Percentiles rank a stretch among this genome's conserved stretches.
These are phyloP conservation scores for Trichaptum fuscoviolaceum DNA, from an alignment of 768 basidiomycete species.

Conservation along the genomic window DNA sequence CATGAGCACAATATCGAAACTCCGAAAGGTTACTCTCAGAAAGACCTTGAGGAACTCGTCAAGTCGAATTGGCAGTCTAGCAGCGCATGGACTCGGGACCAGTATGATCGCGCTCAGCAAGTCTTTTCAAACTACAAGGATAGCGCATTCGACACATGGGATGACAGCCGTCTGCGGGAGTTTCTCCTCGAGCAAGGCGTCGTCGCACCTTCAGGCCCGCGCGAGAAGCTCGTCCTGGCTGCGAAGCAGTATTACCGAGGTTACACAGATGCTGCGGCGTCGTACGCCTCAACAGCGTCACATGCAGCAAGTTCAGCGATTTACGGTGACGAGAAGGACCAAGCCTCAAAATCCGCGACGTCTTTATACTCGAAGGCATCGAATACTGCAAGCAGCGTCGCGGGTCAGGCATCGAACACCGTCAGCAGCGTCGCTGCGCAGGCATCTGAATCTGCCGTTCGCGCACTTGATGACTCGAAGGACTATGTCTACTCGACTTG, in stretches of 20 bases:
- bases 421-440: constrained; percentile 46
- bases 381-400: constrained; percentile 24
- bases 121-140: constrained; percentile 40
- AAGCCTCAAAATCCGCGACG: constrained; percentile 27
- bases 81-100: constrained; percentile 53
- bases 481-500: constrained; percentile 90
- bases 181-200: constrained; percentile 86
- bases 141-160: constrained; percentile 47
- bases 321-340: constrained; percentile 39
- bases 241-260: constrained; percentile 66
- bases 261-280: constrained; percentile 56
- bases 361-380: constrained; percentile 28
- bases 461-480: constrained; percentile 61
- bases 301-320: constrained; percentile 47
- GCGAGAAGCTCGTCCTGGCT: constrained; percentile 73
- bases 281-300: constrained; percentile 44
- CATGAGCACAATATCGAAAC: constrained; percentile 56
- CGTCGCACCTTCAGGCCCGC: constrained; percentile 71
- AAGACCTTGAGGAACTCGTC: constrained; percentile 40
- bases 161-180: constrained; percentile 74
- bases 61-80: constrained; percentile 52
- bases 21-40: constrained; percentile 34
- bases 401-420: too few relatives aligned
- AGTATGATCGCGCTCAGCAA: constrained; percentile 58
- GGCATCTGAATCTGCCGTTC: constrained; percentile 46